phyloP scores from a whole-genome alignment of 2,329 filamentous ascomycete species.

The Trematosphaeria pertusa region DNA sequence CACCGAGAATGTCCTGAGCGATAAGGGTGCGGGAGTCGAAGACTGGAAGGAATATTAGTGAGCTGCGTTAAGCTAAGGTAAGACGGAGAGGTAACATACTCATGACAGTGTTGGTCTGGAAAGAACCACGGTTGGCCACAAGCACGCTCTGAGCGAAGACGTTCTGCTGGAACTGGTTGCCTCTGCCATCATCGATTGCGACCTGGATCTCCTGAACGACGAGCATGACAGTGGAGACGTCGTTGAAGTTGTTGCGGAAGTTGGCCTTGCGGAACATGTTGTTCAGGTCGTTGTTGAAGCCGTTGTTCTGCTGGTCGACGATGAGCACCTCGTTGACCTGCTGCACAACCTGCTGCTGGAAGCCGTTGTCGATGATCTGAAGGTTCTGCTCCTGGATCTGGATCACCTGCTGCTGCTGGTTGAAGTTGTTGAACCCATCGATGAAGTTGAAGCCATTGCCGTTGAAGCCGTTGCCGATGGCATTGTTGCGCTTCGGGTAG shows the following conservation, averaged over 20 bases:
- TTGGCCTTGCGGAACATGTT: conserved; percentile 40
- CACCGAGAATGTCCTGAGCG: conserved; percentile 34
- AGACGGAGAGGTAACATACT: conserved; percentile 15
- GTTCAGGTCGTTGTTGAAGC: conserved; percentile 39
- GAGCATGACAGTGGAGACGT: conserved; percentile 33
- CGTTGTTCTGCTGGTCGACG: conserved; percentile 37
- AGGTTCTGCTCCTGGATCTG: conserved; percentile 37
- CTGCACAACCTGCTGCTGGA: conserved; percentile 32
- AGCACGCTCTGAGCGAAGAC: conserved; percentile 38
- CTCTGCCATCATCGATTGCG: conserved; percentile 31
- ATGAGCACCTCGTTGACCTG: conserved; percentile 38
- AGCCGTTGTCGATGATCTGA: conserved; percentile 32
- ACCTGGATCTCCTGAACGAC: conserved; percentile 42
- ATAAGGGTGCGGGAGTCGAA: conserved; percentile 33
- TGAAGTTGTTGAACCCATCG: conserved; percentile 40
- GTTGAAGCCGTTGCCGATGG: conserved; percentile 25
- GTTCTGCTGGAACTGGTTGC: conserved; percentile 29
- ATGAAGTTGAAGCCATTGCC: conserved; percentile 38
- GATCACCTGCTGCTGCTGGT: conserved; percentile 37
- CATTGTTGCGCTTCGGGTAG: conserved; percentile 25
- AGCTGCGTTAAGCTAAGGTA: not conserved
- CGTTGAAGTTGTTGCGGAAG: conserved; percentile 27
- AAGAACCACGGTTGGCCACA: conserved; percentile 37
- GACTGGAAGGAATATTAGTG: conserved; percentile 23
- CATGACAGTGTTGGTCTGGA: conserved; percentile 36